Base-by-base conservation (phyloP, 495 filamentous ascomycete species). In the Podospora sp. region DNA sequence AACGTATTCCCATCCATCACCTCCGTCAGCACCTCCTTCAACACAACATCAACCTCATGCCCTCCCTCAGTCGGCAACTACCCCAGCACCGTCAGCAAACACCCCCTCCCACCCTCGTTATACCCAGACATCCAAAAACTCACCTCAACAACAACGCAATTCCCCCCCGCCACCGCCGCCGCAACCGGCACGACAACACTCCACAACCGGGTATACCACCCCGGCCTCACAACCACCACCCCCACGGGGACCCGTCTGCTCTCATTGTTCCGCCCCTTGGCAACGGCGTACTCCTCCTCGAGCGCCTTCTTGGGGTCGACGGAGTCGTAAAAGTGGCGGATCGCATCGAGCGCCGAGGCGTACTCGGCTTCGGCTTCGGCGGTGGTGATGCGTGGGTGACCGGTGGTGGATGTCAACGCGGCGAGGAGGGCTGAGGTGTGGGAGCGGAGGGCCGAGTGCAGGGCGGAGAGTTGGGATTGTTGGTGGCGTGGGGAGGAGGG, bases 91-190 rank as follows among this genome's bases (percentile, higher is more conserved):
- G 0, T 62, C 61, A 67, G 62, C 61, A 60, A n/a, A n/a, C n/a
- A 9, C 56, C 27, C 33, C 26, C 33, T 40, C 36, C 60, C 36
- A 50, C 68, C 69, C 21, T 49, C 7, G 9, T 22, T 18, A 8
- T 26, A 27, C 4, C 40, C 53, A 33, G 20, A 20, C 21, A 55
- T 12, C 5, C n/a, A n/a, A n/a, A n/a, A 33, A 71, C 65, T 33
- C 49, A 85, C 83, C 79, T 85, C 79, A 16, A 87, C 36, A 56
- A 86, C 71, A 9, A 86, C 76, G 68, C 84, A 85, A 65, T 85
- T 86, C 0, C 85, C 85, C 5, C 81, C 83, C 0, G 81, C 78
- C 27, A 87, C 63, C 2, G 84, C 84, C 0, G 84, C 81, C 33
- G 78, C 76, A 62, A 86, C 21, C 7, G 85, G 79, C 1, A 72